Evolutionary conservation across 495 filamentous ascomycete species (phyloP), one percentile per base, ranked within the genome.

Genomic region (Daldinia concentrica): DNA sequence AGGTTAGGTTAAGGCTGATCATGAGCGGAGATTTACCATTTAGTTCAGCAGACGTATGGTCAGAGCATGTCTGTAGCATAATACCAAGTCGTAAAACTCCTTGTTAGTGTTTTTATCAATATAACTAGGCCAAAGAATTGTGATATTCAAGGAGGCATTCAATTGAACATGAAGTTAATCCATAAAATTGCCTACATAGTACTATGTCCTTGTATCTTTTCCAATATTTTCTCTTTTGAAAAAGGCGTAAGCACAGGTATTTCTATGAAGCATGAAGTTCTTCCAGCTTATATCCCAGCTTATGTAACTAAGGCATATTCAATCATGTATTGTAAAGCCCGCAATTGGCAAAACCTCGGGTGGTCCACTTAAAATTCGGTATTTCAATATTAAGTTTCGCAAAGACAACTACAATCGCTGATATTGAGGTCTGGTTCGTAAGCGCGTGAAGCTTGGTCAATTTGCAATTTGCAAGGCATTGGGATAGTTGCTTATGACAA

Each of bases 11-110:
- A 15, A 62, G 55, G 48, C 62, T 62, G 71, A 58, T 62, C 48
- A 63, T 66, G 62, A 62, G 71, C 65, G 57, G 58, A 54, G 66
- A 66, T 68, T 73, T 62, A 60, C 60, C 56, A 65, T 68, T 24
- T 14, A 57, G 61, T 68, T 24, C 9, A 57, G 61, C 60, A 62
- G 63, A 56, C 54, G 34, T 27, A 51, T 27, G 39, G 65, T 26
- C 29, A 45, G 69, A 41, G 19, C 24, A 62, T 68, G 19, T 48
- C 8, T 58, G 37, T 19, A 66, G 62, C 34, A 41, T 62, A 57
- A 66, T 69, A 73, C 43, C 56, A 68, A 56, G 30, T 45, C 55
- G 60, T 64, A 68, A 61, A 41, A 64, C 58, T 48, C 52, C 4
- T 22, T 60, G 14, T 39, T 34, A 15, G 30, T n/a, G 26, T 56